Evolutionary conservation across 805 yeast genomes (phyloP).

Genomic region (Yarrowia deformans): DNA sequence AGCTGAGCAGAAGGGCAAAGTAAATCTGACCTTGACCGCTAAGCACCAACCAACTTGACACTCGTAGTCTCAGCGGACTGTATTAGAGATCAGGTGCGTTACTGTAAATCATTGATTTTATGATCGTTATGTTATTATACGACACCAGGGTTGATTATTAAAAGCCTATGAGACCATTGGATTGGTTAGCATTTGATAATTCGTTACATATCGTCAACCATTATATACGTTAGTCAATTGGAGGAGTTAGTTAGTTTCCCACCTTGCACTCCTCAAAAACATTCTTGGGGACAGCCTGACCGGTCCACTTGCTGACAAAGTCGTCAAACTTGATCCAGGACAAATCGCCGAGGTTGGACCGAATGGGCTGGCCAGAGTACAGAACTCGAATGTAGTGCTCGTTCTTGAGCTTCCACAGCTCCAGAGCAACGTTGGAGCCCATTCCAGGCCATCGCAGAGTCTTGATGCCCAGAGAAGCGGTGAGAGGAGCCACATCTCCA

Average conservation of each 20-base stretch:
- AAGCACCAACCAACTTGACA: too few relatives aligned
- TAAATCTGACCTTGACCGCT: too few relatives aligned
- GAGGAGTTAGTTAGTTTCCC: neutral
- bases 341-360: slow-evolving; percentile 40
- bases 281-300: slow-evolving; percentile 10
- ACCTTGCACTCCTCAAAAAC: slow-evolving; percentile 27
- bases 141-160: too few relatives aligned
- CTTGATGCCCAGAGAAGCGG: slow-evolving; percentile 52
- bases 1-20: too few relatives aligned
- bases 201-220: neutral
- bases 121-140: too few relatives aligned
- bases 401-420: slow-evolving; percentile 50
- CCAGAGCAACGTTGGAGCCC: slow-evolving; percentile 56
- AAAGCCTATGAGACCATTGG: too few relatives aligned
- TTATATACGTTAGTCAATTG: neutral
- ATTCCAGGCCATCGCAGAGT: slow-evolving; percentile 58
- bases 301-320: slow-evolving; percentile 29
- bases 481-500: slow-evolving; percentile 52
- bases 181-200: too few relatives aligned
- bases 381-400: slow-evolving; percentile 51
- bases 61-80: neutral
- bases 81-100: neutral
- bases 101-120: too few relatives aligned
- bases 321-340: slow-evolving; percentile 40
- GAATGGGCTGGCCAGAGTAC: slow-evolving; percentile 50